Conservation (phyloP, 441 rosid genomes). For the Pelargonium citronellum region DNA sequence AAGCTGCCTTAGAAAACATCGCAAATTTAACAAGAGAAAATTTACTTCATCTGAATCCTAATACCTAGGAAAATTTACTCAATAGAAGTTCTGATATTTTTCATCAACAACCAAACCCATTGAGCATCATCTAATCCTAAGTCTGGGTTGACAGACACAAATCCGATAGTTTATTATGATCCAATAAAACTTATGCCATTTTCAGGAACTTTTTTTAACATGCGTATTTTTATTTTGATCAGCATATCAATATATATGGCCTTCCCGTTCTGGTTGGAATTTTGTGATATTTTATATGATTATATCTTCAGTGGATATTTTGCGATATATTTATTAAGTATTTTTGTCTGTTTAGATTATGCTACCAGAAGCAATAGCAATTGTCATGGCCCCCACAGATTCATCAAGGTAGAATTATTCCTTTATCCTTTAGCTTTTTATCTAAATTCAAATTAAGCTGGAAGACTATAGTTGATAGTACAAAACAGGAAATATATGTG, state of each 20-base stretch:
- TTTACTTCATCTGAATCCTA: too few species aligned
- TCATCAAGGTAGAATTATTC: constrained; percentile 43
- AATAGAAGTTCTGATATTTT: too few species aligned
- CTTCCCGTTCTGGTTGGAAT: neutral
- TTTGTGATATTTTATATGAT: neutral
- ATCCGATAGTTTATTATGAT: neutral
- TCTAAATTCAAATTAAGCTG: constrained; percentile 7
- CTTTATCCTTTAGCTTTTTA: neutral
- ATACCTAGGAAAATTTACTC: too few species aligned
- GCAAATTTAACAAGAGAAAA: too few species aligned
- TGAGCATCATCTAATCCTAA: too few species aligned
- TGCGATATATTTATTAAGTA: neutral
- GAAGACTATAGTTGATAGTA: neutral
- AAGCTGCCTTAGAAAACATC: too few species aligned
- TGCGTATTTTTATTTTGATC: neutral
- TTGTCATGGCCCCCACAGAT: constrained; percentile 94
- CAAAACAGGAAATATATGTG: too few species aligned
- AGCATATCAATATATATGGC: neutral
- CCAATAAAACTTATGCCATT: neutral
- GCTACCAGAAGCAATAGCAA: constrained; percentile 93
- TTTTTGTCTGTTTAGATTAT: constrained; percentile 46
- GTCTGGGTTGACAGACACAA: too few species aligned
- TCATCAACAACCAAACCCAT: too few species aligned
- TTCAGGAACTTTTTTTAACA: neutral
- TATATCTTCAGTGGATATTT: neutral